phyloP scores from a whole-genome alignment of 2,329 filamentous ascomycete species.

The Claviceps fusiformis region DNA sequence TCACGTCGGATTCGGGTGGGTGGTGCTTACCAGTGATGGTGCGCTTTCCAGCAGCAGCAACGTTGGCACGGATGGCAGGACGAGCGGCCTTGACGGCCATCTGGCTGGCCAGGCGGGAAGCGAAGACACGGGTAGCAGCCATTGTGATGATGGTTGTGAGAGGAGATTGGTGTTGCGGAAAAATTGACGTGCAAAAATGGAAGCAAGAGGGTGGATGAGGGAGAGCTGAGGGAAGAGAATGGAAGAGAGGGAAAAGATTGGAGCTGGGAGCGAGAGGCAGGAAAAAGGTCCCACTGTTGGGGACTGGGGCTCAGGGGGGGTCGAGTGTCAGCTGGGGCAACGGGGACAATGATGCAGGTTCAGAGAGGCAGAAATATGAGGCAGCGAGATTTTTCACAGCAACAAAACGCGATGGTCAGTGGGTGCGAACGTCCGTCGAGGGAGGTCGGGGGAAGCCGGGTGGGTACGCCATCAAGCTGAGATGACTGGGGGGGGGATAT shows the following conservation, averaged over 20 bases:
- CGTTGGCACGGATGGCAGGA: constrained; percentile 53
- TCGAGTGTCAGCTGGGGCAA: constrained; percentile 22
- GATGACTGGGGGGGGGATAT: constrained; percentile 8
- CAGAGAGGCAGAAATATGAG: constrained; percentile 8
- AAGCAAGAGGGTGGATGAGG: constrained; percentile 21
- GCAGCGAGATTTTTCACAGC: constrained; percentile 17
- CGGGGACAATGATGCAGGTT: constrained; percentile 15
- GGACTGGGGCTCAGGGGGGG: constrained; percentile 15
- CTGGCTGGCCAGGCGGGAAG: constrained; percentile 63
- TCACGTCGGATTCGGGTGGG: background rate
- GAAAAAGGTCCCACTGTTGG: constrained; percentile 20
- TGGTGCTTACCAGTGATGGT: constrained; percentile 55
- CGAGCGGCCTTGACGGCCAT: constrained; percentile 68
- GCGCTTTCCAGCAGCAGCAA: constrained; percentile 57
- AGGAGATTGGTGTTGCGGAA: constrained; percentile 13
- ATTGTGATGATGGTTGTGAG: constrained; percentile 53
- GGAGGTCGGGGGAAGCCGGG: constrained; percentile 21
- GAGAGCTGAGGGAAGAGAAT: constrained; percentile 24
- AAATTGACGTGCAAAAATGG: constrained; percentile 18
- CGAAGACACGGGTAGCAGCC: constrained; percentile 66
- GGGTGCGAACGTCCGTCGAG: constrained; percentile 17
- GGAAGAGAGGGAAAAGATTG: constrained; percentile 25
- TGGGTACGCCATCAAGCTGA: constrained; percentile 17
- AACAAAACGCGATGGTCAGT: constrained; percentile 8
- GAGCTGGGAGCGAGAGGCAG: constrained; percentile 21